phyloP scores from a whole-genome alignment of 1,284 basidiomycete species.

The Ganoderma multipileum region DNA sequence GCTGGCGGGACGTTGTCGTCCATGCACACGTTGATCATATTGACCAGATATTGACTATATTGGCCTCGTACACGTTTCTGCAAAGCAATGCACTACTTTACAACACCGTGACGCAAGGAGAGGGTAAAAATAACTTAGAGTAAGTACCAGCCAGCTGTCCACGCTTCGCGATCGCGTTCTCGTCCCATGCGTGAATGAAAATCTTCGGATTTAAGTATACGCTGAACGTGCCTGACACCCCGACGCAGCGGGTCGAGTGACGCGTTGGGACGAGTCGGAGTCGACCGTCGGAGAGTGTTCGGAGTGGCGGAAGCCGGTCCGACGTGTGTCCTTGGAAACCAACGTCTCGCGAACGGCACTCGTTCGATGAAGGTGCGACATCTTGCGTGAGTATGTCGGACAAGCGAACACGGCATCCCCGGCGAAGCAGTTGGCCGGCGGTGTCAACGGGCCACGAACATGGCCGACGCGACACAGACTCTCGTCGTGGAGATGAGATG shows the following conservation, averaged over 20 bases:
- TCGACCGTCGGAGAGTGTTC: neutral
- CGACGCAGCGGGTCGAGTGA: neutral
- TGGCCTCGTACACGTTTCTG: neutral
- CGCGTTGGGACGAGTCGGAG: neutral
- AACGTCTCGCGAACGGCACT: neutral
- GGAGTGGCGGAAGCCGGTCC: slow-evolving; percentile 1
- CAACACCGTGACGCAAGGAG: neutral
- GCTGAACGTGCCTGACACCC: neutral
- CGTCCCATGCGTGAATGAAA: neutral
- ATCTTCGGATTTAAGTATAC: neutral
- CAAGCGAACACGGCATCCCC: neutral
- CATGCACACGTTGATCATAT: neutral
- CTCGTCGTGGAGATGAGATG: neutral
- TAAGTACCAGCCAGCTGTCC: neutral
- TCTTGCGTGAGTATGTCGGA: neutral
- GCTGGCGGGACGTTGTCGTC: neutral
- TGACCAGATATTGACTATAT: too few species aligned
- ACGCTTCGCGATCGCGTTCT: neutral
- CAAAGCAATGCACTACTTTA: neutral
- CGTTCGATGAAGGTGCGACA: neutral
- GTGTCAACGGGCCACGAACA: neutral
- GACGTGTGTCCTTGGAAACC: neutral
- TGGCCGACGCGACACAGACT: neutral
- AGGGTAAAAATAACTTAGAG: neutral
- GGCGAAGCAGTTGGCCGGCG: neutral